Conservation (phyloP, 108 stramenopile species). For the Fistulifera solaris region DNA sequence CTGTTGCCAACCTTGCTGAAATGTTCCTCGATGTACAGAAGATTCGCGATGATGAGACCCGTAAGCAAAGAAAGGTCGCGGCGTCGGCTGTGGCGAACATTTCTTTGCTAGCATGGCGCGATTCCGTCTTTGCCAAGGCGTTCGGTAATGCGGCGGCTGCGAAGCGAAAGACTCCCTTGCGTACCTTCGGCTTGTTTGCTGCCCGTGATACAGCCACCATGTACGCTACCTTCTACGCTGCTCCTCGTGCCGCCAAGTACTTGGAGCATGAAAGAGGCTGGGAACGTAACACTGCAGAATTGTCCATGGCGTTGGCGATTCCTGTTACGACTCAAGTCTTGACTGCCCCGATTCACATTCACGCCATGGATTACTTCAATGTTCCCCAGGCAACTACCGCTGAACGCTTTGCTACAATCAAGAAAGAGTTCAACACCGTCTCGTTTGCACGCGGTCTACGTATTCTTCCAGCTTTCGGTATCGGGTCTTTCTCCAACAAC, state of each 20-base stretch:
- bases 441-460: slow-evolving; percentile 30
- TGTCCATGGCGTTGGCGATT: slow-evolving; percentile 24
- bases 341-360: slow-evolving; percentile 32
- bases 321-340: slow-evolving; percentile 21
- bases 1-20: slow-evolving; percentile 33
- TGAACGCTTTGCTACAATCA: slow-evolving; percentile 17
- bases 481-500: slow-evolving; percentile 38
- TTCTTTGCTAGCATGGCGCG: slow-evolving; percentile 29
- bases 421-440: slow-evolving; percentile 19
- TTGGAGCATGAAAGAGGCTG: slow-evolving; percentile 12
- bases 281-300: slow-evolving; percentile 17
- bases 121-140: slow-evolving; percentile 24
- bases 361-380: slow-evolving; percentile 26
- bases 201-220: slow-evolving; percentile 29
- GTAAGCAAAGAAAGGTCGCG: slow-evolving; percentile 23
- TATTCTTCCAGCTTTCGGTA: slow-evolving; percentile 34
- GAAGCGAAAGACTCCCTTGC: slow-evolving; percentile 14
- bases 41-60: slow-evolving; percentile 15
- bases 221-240: slow-evolving; percentile 29
- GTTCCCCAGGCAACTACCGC: slow-evolving; percentile 11
- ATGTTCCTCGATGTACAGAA: slow-evolving; percentile 17
- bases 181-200: slow-evolving; percentile 21
- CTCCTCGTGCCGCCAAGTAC: slow-evolving; percentile 21
- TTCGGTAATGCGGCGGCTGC: slow-evolving; percentile 3
- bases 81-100: slow-evolving; percentile 23